These are phyloP conservation scores for Globisporangium canariense DNA, from an alignment of 352 stramenopile species.

Conservation along the genomic window DNA sequence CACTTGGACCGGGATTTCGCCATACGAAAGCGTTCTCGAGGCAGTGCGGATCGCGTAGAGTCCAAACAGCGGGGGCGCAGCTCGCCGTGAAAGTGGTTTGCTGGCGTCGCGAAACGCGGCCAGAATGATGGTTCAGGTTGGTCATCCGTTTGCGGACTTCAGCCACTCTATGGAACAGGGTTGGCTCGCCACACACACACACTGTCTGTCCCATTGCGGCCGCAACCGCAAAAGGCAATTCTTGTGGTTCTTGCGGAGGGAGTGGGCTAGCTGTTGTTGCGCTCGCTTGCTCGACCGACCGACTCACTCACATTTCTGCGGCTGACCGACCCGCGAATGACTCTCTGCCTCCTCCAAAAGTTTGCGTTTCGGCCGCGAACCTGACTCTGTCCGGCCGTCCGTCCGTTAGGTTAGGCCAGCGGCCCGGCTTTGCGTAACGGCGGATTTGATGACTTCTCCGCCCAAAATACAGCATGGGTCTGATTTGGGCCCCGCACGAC, in stretches of 20 bases:
- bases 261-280: background rate
- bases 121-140: background rate
- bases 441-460: slow-evolving; percentile 5
- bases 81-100: background rate
- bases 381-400: background rate
- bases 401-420: background rate
- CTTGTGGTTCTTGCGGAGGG: background rate
- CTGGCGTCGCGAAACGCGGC: background rate
- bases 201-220: background rate
- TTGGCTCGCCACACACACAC: too few relatives aligned
- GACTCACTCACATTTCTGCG: background rate
- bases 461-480: slow-evolving; percentile 16
- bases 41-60: slow-evolving; percentile 8
- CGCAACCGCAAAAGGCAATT: background rate
- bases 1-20: slow-evolving; percentile 8
- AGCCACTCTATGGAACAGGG: slow-evolving; percentile 1
- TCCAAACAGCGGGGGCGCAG: slow-evolving; percentile 13
- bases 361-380: background rate
- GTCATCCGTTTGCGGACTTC: background rate
- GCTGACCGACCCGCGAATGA: background rate
- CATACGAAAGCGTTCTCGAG: slow-evolving; percentile 1
- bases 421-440: background rate
- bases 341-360: background rate
- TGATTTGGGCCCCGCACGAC: slow-evolving; percentile 12
- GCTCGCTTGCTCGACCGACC: background rate